Evolutionary conservation across 1,284 basidiomycete species (phyloP), one percentile per base, ranked within the genome.

Genomic region (Rhodotorula sp.): DNA sequence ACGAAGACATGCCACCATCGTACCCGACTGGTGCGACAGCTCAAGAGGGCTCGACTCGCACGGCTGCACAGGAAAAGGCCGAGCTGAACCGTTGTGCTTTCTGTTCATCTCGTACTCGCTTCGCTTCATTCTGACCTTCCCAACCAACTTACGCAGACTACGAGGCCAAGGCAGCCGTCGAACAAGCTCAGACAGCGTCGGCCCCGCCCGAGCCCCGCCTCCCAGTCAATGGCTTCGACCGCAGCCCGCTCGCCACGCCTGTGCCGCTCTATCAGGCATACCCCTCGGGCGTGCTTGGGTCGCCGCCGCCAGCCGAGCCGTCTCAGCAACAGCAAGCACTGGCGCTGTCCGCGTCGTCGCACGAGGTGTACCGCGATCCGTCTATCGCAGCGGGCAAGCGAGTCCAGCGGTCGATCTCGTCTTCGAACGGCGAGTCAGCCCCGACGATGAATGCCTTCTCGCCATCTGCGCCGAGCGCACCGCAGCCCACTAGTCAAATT

Each of bases 161-260:
- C 46, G 34, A 63, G 13, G 67, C 67, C 24, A 69, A 69, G 30
- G 62, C 59, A 8, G 67, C 63, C 34, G 63, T 69, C 44, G 64
- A 55, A n/a, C 24, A 46, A 11, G 47, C 51, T 32, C 17, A 49
- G 4, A 20, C 53, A 13, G 52, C 27, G 11, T 47, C 55, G 29
- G 51, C 77, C 22, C 79, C 78, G 56, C 39, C 60, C 11, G 29
- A 39, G 24, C 29, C 4, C 54, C 32, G n/a, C 11, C 49, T 29
- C 20, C n/a, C 34, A 8, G 0, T 51, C 17, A 20, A 49, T 7
- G 15, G 47, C 32, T 46, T 52, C 34, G 63, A 59, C 48, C 58
- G n/a, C 24, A 20, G 24, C 15, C 49, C 34, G n/a, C 47, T 51
- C 39, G 29, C 24, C 4, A 34, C 34, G n/a, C 48, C 46, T n/a